A percentile compares a stretch with the other conserved stretches of the same genome.
Evolutionary conservation across 352 stramenopile species (phyloP).

Genomic region (Phytophthora rubi): DNA sequence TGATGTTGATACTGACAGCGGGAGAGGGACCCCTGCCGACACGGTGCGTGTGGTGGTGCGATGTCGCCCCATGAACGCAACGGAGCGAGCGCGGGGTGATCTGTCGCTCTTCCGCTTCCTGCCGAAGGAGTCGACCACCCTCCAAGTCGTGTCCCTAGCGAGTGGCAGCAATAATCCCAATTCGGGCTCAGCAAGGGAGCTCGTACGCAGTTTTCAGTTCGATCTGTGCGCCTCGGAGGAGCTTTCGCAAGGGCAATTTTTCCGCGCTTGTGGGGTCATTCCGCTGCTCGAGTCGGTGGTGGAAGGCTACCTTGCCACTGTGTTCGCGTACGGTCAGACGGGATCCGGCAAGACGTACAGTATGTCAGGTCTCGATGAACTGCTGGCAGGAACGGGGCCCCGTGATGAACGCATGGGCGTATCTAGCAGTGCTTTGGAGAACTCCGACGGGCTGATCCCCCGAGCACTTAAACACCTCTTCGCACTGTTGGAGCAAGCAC

Average conservation of each 20-base stretch:
- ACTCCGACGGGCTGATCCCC: constrained; percentile 77
- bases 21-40: constrained; percentile 8
- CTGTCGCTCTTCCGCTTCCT: constrained; percentile 60
- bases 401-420: constrained; percentile 25
- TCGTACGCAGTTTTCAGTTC: constrained; percentile 82
- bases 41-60: constrained; percentile 70
- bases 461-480: constrained; percentile 80
- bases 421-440: constrained; percentile 24
- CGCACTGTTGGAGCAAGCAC: constrained; percentile 47
- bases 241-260: constrained; percentile 70
- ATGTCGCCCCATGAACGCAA: constrained; percentile 66
- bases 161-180: constrained; percentile 24
- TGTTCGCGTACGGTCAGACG: constrained; percentile 76
- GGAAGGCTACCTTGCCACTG: constrained; percentile 73
- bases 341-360: constrained; percentile 79
- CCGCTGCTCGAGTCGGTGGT: constrained; percentile 70
- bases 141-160: constrained; percentile 61
- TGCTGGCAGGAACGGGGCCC: constrained; percentile 34
- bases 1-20: background rate
- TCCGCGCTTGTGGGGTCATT: constrained; percentile 61
- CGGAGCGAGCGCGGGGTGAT: constrained; percentile 57
- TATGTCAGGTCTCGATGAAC: constrained; percentile 81
- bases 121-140: constrained; percentile 48
- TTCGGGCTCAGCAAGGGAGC: constrained; percentile 45
- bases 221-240: constrained; percentile 72